Percentiles rank a stretch among this genome's conserved stretches.
Evolutionary conservation across 108 stramenopile species (phyloP).

Genomic region (Skeletonema potamos): DNA sequence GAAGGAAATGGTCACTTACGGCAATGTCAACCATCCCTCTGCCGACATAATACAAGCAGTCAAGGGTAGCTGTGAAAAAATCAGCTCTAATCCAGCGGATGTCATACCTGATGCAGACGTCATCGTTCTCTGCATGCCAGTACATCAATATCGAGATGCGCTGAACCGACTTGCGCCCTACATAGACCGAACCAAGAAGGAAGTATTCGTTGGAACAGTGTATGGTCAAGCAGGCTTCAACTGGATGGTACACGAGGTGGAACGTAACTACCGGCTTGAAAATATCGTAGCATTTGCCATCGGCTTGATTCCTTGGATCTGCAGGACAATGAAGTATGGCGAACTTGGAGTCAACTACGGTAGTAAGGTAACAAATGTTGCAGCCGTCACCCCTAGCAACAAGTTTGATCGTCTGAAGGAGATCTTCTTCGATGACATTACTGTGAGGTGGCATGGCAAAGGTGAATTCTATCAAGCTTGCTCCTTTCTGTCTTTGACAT

Average conservation of each 20-base stretch:
- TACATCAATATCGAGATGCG: slow-evolving; percentile 44
- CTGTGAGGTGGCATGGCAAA: slow-evolving; percentile 19
- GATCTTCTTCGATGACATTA: slow-evolving; percentile 47
- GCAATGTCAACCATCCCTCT: slow-evolving; percentile 24
- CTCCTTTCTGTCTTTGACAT: slow-evolving; percentile 46
- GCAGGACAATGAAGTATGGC: slow-evolving; percentile 45
- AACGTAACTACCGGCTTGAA: slow-evolving; percentile 15
- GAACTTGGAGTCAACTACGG: slow-evolving; percentile 42
- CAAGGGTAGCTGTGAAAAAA: slow-evolving; percentile 32
- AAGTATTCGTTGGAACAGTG: slow-evolving; percentile 54
- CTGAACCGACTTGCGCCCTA: slow-evolving; percentile 46
- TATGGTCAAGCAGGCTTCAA: slow-evolving; percentile 58
- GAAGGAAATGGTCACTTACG: slow-evolving; percentile 19
- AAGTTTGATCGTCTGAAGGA: slow-evolving; percentile 41
- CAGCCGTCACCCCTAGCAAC: slow-evolving; percentile 41
- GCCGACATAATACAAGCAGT: slow-evolving; percentile 24
- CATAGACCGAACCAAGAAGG: slow-evolving; percentile 38
- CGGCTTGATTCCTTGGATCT: slow-evolving; percentile 59
- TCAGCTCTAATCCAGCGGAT: slow-evolving; percentile 40
- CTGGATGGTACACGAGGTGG: slow-evolving; percentile 61
- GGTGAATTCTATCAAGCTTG: slow-evolving; percentile 49
- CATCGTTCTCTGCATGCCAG: slow-evolving; percentile 55
- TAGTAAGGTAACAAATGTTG: slow-evolving; percentile 36
- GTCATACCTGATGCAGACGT: slow-evolving; percentile 57
- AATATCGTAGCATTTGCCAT: slow-evolving; percentile 48